A percentile compares a stretch with the other conserved stretches of the same genome.
Conservation (phyloP, 23 red algal genomes). For the Gracilaria vermiculophylla region DNA sequence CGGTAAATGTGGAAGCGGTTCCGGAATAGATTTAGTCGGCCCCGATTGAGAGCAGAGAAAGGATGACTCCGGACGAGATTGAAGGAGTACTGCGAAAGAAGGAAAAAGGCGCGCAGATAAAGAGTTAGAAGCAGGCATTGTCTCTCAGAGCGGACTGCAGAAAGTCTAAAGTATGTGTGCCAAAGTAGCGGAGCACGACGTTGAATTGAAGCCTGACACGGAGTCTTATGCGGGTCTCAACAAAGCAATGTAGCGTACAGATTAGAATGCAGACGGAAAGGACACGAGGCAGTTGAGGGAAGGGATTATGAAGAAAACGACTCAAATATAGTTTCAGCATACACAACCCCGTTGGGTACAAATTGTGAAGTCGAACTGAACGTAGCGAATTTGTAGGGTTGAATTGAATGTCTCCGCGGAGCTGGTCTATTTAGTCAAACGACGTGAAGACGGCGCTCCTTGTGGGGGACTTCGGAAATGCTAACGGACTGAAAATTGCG, state of each 20-base stretch:
- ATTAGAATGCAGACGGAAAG: constrained; percentile 25
- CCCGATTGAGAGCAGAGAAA: background rate
- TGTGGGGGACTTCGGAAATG: background rate
- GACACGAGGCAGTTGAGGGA: background rate
- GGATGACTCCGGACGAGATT: background rate
- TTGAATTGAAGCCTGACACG: constrained; percentile 8
- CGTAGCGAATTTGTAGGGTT: background rate
- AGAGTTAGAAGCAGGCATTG: background rate
- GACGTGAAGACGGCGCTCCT: background rate
- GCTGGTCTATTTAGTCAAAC: background rate
- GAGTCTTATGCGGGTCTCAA: background rate
- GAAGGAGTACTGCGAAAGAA: background rate
- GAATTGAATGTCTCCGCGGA: background rate
- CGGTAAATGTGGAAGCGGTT: background rate
- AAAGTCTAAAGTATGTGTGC: constrained; percentile 2
- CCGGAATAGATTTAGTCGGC: background rate
- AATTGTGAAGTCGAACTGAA: background rate
- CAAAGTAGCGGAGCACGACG: background rate
- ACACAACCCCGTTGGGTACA: background rate
- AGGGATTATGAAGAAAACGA: background rate
- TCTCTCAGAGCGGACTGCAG: background rate
- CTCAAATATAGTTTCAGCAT: background rate
- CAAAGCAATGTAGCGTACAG: background rate
- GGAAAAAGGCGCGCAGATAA: background rate
- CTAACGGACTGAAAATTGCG: constrained; percentile 10